These are phyloP conservation scores for Trichophyton rubrum DNA, from an alignment of 2,329 filamentous ascomycete genomes.

Conservation along the genomic window DNA sequence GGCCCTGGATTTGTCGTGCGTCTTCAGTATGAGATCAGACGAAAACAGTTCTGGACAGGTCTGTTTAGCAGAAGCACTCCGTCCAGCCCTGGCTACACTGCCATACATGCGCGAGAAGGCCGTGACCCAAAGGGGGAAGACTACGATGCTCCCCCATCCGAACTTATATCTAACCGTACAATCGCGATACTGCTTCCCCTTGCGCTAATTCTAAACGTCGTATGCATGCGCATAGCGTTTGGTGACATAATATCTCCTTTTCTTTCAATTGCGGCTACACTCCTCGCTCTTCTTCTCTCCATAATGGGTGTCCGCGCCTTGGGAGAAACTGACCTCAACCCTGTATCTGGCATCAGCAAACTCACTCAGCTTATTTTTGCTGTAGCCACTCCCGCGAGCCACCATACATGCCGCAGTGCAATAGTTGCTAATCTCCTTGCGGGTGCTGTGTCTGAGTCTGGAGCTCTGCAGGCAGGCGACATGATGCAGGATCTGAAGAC, in stretches of 20 bases:
- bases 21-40: conserved; percentile 20
- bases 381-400: conserved; percentile 65
- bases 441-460: conserved; percentile 72
- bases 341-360: conserved; percentile 92
- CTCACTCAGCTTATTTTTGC: conserved; percentile 93
- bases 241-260: conserved; percentile 67
- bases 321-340: conserved; percentile 84
- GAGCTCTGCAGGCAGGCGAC: conserved; percentile 88
- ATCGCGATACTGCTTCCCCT: conserved; percentile 63
- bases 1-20: conserved; percentile 25
- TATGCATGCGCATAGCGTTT: conserved; percentile 72
- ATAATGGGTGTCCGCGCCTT: conserved; percentile 54
- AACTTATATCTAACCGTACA: conserved; percentile 60
- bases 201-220: conserved; percentile 67
- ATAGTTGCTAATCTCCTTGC: conserved; percentile 94
- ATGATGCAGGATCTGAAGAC: conserved; percentile 97
- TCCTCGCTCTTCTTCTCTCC: conserved; percentile 62
- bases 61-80: conserved; percentile 12
- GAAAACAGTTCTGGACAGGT: conserved; percentile 17
- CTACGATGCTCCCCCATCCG: conserved; percentile 70
- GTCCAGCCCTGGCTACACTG: conserved; percentile 10
- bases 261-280: conserved; percentile 62
- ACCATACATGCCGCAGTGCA: conserved; percentile 63
- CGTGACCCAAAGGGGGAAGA: conserved; percentile 34
- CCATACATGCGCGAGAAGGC: conserved; percentile 13